Percentiles rank a stretch among this genome's conserved stretches.
phyloP scores from a whole-genome alignment of 768 basidiomycete genomes.

The Suillus alpinus region DNA sequence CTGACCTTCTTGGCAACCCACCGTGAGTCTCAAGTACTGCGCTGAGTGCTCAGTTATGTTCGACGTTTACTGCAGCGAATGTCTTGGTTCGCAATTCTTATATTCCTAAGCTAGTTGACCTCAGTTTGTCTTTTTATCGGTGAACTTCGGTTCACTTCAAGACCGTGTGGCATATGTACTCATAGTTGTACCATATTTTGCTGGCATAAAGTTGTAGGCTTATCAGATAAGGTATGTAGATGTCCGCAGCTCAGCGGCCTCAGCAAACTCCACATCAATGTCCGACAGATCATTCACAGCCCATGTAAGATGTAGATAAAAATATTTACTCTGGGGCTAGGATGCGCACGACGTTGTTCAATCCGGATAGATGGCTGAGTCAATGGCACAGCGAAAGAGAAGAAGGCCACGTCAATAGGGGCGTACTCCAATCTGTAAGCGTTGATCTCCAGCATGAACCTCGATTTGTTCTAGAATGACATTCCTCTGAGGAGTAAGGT shows the following conservation, averaged over 20 bases:
- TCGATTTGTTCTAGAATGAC: constrained; percentile 23
- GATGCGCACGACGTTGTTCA: constrained; percentile 31
- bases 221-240: too few relatives aligned
- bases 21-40: background rate
- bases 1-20: background rate
- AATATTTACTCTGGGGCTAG: constrained; percentile 31
- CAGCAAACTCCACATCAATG: too few relatives aligned
- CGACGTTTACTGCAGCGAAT: background rate
- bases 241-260: too few relatives aligned
- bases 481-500: constrained; percentile 22
- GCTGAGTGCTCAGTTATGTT: too few relatives aligned
- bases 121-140: too few relatives aligned
- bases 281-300: too few relatives aligned
- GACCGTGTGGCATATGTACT: too few relatives aligned
- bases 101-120: background rate
- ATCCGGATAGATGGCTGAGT: constrained; percentile 29
- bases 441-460: background rate
- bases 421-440: constrained; percentile 28
- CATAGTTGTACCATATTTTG: too few relatives aligned
- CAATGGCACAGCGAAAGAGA: constrained; percentile 14
- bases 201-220: too few relatives aligned
- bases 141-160: too few relatives aligned
- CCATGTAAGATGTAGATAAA: too few relatives aligned
- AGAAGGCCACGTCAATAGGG: constrained; percentile 21
- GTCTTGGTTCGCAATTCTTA: too few relatives aligned